Percentiles rank a stretch among this genome's conserved stretches.
Evolutionary conservation across 139 green algal genomes (phyloP).

Genomic region (Dunaliella primolecta): DNA sequence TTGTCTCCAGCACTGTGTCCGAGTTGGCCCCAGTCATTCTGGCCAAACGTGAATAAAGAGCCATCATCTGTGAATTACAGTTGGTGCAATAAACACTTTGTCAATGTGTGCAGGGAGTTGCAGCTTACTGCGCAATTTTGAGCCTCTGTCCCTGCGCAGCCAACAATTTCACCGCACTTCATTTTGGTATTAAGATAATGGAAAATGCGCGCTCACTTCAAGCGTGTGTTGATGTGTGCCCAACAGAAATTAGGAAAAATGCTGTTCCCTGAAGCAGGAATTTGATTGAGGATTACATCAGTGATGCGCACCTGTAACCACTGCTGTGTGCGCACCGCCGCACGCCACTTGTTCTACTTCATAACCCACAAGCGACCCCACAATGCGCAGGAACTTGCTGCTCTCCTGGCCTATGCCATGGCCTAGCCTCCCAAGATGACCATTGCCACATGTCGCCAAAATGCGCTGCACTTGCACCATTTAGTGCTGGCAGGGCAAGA

Average conservation of each 20-base stretch:
- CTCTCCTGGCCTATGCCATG: conserved; percentile 26
- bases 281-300: too few relatives aligned
- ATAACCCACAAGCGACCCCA: conserved; percentile 36
- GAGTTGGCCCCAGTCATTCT: conserved; percentile 68
- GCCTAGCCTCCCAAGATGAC: conserved; percentile 43
- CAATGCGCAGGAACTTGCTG: conserved; percentile 37
- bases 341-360: conserved; percentile 38
- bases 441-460: conserved; percentile 48
- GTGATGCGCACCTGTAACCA: conserved; percentile 53
- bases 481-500: conserved; percentile 8
- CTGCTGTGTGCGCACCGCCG: conserved; percentile 66
- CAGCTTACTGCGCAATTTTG: too few relatives aligned
- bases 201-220: too few relatives aligned
- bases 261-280: too few relatives aligned
- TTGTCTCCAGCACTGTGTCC: conserved; percentile 42
- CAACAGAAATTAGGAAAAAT: too few relatives aligned
- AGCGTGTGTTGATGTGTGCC: too few relatives aligned
- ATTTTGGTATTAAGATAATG: too few relatives aligned
- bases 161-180: too few relatives aligned
- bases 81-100: too few relatives aligned
- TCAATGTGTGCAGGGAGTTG: too few relatives aligned
- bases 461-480: conserved; percentile 19
- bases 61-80: conserved; percentile 49
- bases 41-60: conserved; percentile 60
- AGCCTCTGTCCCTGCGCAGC: too few relatives aligned